Base-by-base conservation (phyloP, 805 yeast genomes). In the Candida qinlingensis region DNA sequence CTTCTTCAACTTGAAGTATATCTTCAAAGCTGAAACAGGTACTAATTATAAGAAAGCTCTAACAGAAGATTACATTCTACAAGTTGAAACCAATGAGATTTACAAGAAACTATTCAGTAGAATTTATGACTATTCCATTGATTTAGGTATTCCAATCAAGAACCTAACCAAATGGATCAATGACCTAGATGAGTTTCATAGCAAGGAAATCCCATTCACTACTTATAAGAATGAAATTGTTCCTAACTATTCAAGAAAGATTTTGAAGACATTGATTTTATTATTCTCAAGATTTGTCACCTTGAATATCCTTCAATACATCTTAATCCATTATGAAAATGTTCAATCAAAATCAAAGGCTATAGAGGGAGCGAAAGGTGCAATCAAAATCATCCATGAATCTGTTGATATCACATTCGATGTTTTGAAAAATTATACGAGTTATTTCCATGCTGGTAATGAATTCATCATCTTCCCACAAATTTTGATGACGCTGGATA, bases 261-360 rank as follows among this genome's bases (percentile, higher is more conserved):
- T 54, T 12, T 8, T 49, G 8, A 48, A 43, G 34, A 40, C 49
- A 13, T 28, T 37, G 5, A 55, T 53, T 42, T 37, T 53, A 19
- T 35, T 53, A 5, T 42, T 27, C 10, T 47, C 55, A 47, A 57
- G 54, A 39, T 40, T 50, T 40, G 49, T 57, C 2, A 38, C 41
- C 4, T 28, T 46, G 5, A 49, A 43, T 26, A 29, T 46, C 6
- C 8, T 25, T 28, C 45, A 44, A 31, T 36, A 42, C 8, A 28
- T 57, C 35, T 44, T 56, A 13, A 36, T 56, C 5, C 59, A 59
- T 43, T 56, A 47, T 41, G 65, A 61, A 36, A 49, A 36, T n/a
- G 41, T 35, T 12, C 41, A 44, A 6, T 44, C 52, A 1, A 56
- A 53, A 31, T 44, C 30, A 2, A 51, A 50, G 25, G 47, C 54